Evolutionary conservation across 129 eudicot genomes (phyloP), one percentile per base, ranked within the genome.

Genomic region (Kitagawia praeruptora): DNA sequence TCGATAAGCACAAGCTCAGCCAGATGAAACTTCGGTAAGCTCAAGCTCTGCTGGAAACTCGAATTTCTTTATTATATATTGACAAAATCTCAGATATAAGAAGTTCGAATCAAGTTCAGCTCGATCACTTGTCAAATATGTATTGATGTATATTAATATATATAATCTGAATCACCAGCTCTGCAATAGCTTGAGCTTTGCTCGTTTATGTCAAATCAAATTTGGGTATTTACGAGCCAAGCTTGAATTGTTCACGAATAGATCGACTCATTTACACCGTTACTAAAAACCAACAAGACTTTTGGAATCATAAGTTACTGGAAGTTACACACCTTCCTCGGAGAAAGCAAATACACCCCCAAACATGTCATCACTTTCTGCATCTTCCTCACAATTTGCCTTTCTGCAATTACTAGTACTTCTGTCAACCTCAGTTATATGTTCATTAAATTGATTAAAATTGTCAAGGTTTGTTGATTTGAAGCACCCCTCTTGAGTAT

Each of bases 341-440:
- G 90, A 88, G 79, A 91, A 91, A 54, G 82, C 87, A 84, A 92
- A 92, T 54, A 92, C 95, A 56, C 97, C 88, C 74, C 97, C 97
- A 83, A 89, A 87, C 88, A 92, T 86, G 72, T 86, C 92, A 64
- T 91, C 93, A 76, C 84, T 82, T 38, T 89, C 97, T 61, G 82
- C 91, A 82, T 92, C 92, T 75, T 89, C 94, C 79, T 89, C 94
- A 13, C 82, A 64, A 67, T 89, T 84, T 58, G 80, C 84, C 82
- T 86, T 85, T 70, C 85, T 84, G 75, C 78, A 67, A 77, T 78
- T 82, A 71, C 86, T 83, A 79, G 81, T 77, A 80, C 76, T 88
- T 70, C 83, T 87, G 77, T 84, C 90, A 79, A 46, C 88, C 69
- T 87, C 88, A 48, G 86, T 81, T 14, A 73, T 82, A 72, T 42